These are phyloP conservation scores for Catunica adiposa DNA, from an alignment of 2,329 filamentous ascomycete genomes.

Conservation along the genomic window DNA sequence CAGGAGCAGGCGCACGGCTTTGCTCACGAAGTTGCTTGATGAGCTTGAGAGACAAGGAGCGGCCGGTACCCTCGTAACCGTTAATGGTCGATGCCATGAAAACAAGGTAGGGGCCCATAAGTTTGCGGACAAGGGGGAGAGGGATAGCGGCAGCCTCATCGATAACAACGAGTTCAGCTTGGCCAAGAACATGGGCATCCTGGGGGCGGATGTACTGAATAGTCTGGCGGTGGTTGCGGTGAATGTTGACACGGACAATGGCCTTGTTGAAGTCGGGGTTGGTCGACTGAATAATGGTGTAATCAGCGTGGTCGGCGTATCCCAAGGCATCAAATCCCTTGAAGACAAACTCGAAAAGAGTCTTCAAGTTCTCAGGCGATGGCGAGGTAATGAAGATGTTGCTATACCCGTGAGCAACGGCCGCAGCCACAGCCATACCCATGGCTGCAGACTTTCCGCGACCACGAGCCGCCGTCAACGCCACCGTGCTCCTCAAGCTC, in stretches of 20 bases:
- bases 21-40: conserved; percentile 95
- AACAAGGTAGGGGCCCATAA: conserved; percentile 91
- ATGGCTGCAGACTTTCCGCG: conserved; percentile 93
- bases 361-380: conserved; percentile 96
- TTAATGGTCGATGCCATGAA: conserved; percentile 99
- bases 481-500: conserved; percentile 82
- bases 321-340: conserved; percentile 91
- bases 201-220: conserved; percentile 98
- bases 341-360: conserved; percentile 94
- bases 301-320: conserved; percentile 90
- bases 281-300: conserved; percentile 94
- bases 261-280: conserved; percentile 99
- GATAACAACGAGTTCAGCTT: conserved; percentile 88
- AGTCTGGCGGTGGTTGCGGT: conserved; percentile 86
- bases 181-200: conserved; percentile 84
- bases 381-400: conserved; percentile 99
- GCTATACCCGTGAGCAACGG: conserved; percentile 89
- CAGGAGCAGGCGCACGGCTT: conserved; percentile 44
- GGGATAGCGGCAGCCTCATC: conserved; percentile 97
- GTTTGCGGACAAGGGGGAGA: conserved; percentile 73
- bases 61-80: conserved; percentile 91
- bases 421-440: conserved; percentile 84
- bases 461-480: conserved; percentile 82
- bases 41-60: conserved; percentile 85
- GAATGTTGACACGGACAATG: conserved; percentile 90